Evolutionary conservation across 257 asterid genomes (phyloP).

Genomic region (Lithospermum erythrorhizon): DNA sequence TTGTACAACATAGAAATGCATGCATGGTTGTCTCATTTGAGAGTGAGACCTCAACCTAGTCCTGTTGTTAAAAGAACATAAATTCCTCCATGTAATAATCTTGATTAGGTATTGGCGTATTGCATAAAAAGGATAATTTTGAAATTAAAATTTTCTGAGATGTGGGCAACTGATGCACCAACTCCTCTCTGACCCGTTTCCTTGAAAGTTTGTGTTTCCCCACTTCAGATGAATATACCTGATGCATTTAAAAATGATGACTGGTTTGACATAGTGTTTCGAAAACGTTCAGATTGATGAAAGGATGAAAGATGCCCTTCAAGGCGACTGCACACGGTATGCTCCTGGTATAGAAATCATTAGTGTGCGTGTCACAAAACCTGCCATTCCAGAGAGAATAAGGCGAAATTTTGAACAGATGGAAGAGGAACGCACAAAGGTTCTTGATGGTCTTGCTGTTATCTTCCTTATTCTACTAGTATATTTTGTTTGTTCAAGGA

Average conservation of each 20-base stretch:
- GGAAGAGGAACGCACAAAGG: conserved; percentile 99
- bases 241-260: neutral
- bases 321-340: conserved; percentile 92
- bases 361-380: conserved; percentile 94
- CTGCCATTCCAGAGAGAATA: conserved; percentile 78
- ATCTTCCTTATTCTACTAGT: conserved; percentile 7
- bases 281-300: conserved; percentile 69
- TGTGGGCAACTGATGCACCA: too few species aligned
- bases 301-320: conserved; percentile 98
- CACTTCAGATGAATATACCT: neutral
- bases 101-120: neutral
- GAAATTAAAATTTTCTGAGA: too few species aligned
- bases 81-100: neutral
- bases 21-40: neutral
- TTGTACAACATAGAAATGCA: too few species aligned
- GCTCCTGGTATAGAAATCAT: conserved; percentile 98
- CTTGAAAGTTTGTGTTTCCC: neutral
- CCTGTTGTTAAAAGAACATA: neutral
- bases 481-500: conserved; percentile 1
- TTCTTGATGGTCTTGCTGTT: conserved; percentile 14
- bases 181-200: too few species aligned
- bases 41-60: neutral
- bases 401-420: conserved; percentile 77
- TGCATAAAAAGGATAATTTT: too few species aligned
- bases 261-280: neutral